Base-by-base conservation (phyloP, 169 alveolate genomes). In the Cryptosporidium parvum region DNA sequence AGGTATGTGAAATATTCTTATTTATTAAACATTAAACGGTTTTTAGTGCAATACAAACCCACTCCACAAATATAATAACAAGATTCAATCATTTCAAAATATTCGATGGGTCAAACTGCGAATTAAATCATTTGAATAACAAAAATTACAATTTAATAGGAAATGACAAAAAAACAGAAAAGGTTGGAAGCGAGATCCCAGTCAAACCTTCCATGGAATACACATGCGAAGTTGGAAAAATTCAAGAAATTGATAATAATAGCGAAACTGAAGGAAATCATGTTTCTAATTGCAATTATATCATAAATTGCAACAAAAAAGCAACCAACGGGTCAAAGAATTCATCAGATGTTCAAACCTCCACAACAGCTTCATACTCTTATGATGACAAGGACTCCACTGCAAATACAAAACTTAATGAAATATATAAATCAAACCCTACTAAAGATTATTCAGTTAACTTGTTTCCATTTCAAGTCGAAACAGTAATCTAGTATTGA, bases 331-430 rank as follows among this genome's bases (percentile, higher is more conserved):
- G 72, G 29, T 65, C 72, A 3, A 65, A 65, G 10, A 65, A 65
- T 10, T 65, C 72, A 16, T 65, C 31, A 65, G 33, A 65, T 65
- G 72, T 31, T n/a, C 72, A 65, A 29, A 37, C 53, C 0, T 65
- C 72, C 10, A 65, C 72, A 65, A 65, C 72, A 4, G 52, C 72
- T n/a, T 65, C 72, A 65, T 65, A 65, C 16, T 65, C 67, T 9
- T 56, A 37, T 37, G 72, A 65, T 29, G 72, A 65, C 26, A 65
- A 33, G 33, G 51, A 65, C 21, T 65, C 72, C 9, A 65, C 72
- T 6, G 10, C 72, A 33, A 37, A 65, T 8, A 31, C 53, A 31
- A 65, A 65, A 65, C 26, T n/a, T 0, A 65, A 65, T 65, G 72
- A 37, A 18, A 65, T 65, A 33, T 65, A 65, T 65, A 65, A 65